Evolutionary conservation across 2,329 filamentous ascomycete genomes (phyloP), one percentile per base, ranked within the genome.

Genomic region (Neoascochyta sp.): DNA sequence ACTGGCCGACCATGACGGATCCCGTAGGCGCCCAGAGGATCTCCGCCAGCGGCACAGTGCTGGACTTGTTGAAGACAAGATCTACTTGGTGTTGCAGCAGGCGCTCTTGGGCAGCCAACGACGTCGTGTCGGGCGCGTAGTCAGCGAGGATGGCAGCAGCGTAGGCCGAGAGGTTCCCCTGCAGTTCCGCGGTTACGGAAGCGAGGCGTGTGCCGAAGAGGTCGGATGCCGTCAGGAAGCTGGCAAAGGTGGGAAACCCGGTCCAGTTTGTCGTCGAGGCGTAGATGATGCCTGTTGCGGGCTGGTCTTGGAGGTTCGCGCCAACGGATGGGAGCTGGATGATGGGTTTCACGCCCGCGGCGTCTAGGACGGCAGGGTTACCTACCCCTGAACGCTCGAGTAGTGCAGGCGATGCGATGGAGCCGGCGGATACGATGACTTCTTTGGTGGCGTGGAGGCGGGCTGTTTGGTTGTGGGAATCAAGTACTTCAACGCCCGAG

Each of bases 41-140:
- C 45, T 76, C 74, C 1, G 62, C 66, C 3, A 74, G 52, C 0
- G 73, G 68, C 1, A 71, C 60, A 9, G 41, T 41, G 32, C 63
- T 52, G 11, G 58, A 50, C 5, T 27, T 7, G 8, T 27, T 16
- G 49, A 74, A 74, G 10, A 76, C 61, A 7, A 75, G 54, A 27
- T 70, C 62, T 36, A 73, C 60, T 48, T 75, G 70, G 3, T 69
- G 51, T 6, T 51, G 50, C 12, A 75, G 57, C 2, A 73, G 48
- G 9, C 50, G 45, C 34, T 70, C 59, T 16, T 73, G 36, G 9
- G 60, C 54, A 9, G 54, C 33, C 4, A 52, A 41, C 7, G 48
- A 47, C 3, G 46, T 53, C 2, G 42, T 36, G 25, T 49, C 28
- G 2, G 31, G 24, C 5, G 43, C 37, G 9, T 39, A 43, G 24